Percentiles rank a stretch among this genome's conserved stretches.
Conservation (phyloP, 176 grass and related monocot species). For the Oryza brachyantha region DNA sequence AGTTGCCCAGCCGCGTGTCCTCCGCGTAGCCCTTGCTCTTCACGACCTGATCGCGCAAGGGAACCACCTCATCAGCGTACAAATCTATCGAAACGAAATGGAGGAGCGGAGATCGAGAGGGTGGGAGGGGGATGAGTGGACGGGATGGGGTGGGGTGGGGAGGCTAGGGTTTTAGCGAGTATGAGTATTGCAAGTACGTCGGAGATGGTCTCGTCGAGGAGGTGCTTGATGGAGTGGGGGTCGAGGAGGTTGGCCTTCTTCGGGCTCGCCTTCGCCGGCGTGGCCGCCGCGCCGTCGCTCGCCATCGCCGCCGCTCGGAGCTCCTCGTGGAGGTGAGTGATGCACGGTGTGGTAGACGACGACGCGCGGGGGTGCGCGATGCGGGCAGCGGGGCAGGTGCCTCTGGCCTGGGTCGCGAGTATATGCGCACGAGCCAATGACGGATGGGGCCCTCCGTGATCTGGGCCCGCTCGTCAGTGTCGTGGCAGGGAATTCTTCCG, state of each 20-base stretch:
- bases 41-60: slow-evolving; percentile 49
- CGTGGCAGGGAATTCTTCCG: not conserved
- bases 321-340: not conserved
- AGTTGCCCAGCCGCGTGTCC: slow-evolving; percentile 82
- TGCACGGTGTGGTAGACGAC: not conserved
- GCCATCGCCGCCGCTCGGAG: slow-evolving; percentile 37
- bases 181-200: slow-evolving; percentile 30
- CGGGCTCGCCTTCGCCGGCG: slow-evolving; percentile 36
- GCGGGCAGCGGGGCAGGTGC: not conserved
- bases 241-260: slow-evolving; percentile 80
- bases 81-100: slow-evolving; percentile 15
- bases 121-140: not conserved
- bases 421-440: not conserved
- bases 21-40: slow-evolving; percentile 82
- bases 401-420: not conserved
- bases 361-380: not conserved
- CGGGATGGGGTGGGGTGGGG: too few relatives aligned
- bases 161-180: slow-evolving; percentile 11
- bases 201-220: slow-evolving; percentile 74
- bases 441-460: not conserved
- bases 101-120: not conserved
- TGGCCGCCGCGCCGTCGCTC: slow-evolving; percentile 18
- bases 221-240: slow-evolving; percentile 77
- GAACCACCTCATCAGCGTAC: not conserved
- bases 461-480: not conserved